These are phyloP conservation scores for Paracorniculantispora psalliotae DNA, from an alignment of 2,329 filamentous ascomycete genomes.

Conservation along the genomic window DNA sequence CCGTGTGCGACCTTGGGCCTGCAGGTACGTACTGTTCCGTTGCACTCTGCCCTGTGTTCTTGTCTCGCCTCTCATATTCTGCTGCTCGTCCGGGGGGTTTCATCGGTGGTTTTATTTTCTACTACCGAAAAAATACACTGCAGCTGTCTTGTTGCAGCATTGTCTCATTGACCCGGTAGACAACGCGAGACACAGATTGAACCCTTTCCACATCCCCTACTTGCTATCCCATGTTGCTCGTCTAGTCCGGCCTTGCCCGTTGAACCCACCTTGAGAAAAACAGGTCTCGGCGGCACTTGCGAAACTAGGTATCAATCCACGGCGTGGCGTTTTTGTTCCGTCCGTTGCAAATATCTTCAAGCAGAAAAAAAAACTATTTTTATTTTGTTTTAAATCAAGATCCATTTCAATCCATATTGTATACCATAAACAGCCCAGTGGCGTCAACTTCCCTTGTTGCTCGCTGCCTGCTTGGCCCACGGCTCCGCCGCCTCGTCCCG, in stretches of 20 bases:
- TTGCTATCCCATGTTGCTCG: background rate
- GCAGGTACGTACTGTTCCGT: background rate
- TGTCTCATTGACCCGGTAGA: too few relatives aligned
- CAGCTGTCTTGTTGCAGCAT: too few relatives aligned
- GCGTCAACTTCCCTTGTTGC: too few relatives aligned
- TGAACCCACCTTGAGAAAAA: background rate
- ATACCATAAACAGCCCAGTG: slow-evolving; percentile 3
- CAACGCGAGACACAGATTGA: too few relatives aligned
- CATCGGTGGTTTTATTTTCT: background rate
- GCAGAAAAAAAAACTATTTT: too few relatives aligned
- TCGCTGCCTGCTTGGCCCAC: background rate
- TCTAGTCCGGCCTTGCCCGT: background rate
- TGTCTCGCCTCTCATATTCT: too few relatives aligned
- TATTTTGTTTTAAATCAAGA: too few relatives aligned
- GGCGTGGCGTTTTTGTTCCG: background rate
- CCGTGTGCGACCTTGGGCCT: too few relatives aligned
- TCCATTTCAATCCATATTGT: slow-evolving; percentile 1
- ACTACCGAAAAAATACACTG: too few relatives aligned
- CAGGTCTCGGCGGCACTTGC: background rate
- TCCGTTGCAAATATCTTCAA: too few relatives aligned
- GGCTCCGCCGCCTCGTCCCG: slow-evolving; percentile 6
- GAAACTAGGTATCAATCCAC: background rate
- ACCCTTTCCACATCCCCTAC: too few relatives aligned
- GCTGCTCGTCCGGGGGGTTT: background rate
- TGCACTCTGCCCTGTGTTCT: background rate